Evolutionary conservation across 2,329 filamentous ascomycete genomes (phyloP).

Genomic region (Diplocarpon mali): DNA sequence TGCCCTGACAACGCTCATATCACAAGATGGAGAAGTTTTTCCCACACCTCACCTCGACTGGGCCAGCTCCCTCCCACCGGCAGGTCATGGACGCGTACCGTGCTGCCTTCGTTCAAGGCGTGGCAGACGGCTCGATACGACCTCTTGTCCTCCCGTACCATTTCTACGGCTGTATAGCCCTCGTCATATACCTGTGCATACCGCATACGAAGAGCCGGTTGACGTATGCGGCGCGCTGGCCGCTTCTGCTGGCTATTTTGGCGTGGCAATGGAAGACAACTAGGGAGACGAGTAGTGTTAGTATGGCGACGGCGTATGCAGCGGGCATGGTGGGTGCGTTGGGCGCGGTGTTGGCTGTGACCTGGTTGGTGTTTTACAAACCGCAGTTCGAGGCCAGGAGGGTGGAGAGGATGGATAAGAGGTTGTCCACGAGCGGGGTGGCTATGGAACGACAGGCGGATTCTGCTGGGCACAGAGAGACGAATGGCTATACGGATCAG

Average conservation of each 20-base stretch:
- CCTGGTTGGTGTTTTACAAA: constrained; percentile 40
- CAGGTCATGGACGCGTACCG: constrained; percentile 28
- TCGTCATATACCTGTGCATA: constrained; percentile 44
- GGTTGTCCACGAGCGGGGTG: neutral
- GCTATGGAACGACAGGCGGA: neutral
- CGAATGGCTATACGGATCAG: constrained; percentile 4
- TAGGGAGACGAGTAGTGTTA: constrained; percentile 36
- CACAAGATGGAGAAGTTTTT: constrained; percentile 14
- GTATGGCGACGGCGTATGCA: constrained; percentile 39
- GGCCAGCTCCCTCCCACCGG: constrained; percentile 12
- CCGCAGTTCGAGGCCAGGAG: constrained; percentile 48
- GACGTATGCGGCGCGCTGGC: constrained; percentile 40
- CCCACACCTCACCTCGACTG: constrained; percentile 16
- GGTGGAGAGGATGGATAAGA: constrained; percentile 23
- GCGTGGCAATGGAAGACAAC: constrained; percentile 35
- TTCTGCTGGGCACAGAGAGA: neutral
- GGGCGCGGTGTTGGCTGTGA: constrained; percentile 38
- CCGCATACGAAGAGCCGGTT: constrained; percentile 40
- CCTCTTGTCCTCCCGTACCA: constrained; percentile 44
- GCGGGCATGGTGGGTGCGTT: constrained; percentile 40
- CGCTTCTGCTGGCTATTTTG: constrained; percentile 35
- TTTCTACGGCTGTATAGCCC: constrained; percentile 35
- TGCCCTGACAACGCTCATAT: neutral
- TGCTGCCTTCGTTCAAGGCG: constrained; percentile 28
- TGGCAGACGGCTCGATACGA: constrained; percentile 31